Conservation (phyloP, 2,329 filamentous ascomycete species). For the Fusarium robinianum region DNA sequence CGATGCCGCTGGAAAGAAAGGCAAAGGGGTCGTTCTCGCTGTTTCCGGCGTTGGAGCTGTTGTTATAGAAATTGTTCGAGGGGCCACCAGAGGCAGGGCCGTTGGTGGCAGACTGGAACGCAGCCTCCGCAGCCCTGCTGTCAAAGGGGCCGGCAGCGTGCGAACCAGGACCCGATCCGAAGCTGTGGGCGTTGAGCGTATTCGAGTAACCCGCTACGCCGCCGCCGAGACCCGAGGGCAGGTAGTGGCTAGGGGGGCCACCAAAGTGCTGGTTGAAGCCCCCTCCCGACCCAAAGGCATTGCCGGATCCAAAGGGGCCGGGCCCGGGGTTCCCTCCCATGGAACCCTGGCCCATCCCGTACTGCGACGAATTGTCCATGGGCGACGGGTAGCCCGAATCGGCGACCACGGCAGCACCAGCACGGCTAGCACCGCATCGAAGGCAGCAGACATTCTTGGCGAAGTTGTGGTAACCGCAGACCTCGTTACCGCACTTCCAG, state of each 20-base stretch:
- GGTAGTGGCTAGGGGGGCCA: constrained; percentile 84
- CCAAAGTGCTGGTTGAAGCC: constrained; percentile 82
- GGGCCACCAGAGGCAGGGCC: constrained; percentile 77
- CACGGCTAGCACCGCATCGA: constrained; percentile 91
- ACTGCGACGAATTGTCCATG: constrained; percentile 84
- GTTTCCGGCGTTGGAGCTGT: constrained; percentile 68
- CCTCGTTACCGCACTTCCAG: constrained; percentile 98
- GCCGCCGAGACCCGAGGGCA: constrained; percentile 79
- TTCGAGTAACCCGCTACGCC: constrained; percentile 75
- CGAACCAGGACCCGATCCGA: constrained; percentile 73
- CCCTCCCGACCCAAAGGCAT: constrained; percentile 67
- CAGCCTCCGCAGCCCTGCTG: constrained; percentile 89
- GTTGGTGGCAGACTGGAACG: constrained; percentile 87
- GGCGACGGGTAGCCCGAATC: constrained; percentile 90
- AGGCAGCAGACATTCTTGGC: constrained; percentile 99
- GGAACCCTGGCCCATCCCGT: constrained; percentile 84
- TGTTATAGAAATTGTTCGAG: constrained; percentile 55
- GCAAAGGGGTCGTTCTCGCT: constrained; percentile 76
- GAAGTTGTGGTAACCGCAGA: constrained; percentile 98
- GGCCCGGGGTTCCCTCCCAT: constrained; percentile 83
- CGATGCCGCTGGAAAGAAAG: constrained; percentile 76
- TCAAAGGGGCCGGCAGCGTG: constrained; percentile 89
- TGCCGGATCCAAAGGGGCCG: constrained; percentile 72
- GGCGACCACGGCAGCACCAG: constrained; percentile 89
- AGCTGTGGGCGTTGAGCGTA: constrained; percentile 77